These are phyloP conservation scores for Tetracladium maxilliforme DNA, from an alignment of 2,329 filamentous ascomycete genomes.

Conservation along the genomic window DNA sequence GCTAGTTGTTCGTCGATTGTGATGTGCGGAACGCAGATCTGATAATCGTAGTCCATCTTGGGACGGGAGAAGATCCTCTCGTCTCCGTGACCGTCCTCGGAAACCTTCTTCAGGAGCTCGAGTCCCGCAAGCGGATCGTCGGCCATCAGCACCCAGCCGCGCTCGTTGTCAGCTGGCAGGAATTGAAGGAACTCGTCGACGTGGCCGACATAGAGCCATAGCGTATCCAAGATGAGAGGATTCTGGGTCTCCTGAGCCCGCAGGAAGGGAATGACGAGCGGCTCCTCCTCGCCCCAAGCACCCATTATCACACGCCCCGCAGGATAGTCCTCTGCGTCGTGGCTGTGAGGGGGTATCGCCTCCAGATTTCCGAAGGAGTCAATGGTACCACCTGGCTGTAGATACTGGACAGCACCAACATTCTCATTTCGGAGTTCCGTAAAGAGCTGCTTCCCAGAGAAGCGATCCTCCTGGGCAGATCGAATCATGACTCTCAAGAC, in stretches of 20 bases:
- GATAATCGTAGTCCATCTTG: conserved; percentile 2
- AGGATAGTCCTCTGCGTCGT: too few species aligned
- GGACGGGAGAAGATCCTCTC: conserved; percentile 4
- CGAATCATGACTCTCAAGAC: conserved; percentile 17
- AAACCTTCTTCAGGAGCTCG: conserved; percentile 7
- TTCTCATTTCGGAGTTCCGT: conserved; percentile 13
- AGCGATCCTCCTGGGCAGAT: conserved; percentile 13
- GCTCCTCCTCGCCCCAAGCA: conserved; percentile 4
- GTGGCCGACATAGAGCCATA: conserved; percentile 16
- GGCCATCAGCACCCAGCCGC: conserved; percentile 10
- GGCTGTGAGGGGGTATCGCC: conserved; percentile 20
- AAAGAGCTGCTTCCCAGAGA: conserved; percentile 17
- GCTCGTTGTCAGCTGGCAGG: conserved; percentile 9
- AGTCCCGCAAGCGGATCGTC: conserved; percentile 10
- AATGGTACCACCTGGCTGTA: conserved; percentile 7
- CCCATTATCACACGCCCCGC: conserved; percentile 11
- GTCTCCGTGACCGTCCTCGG: conserved; percentile 2
- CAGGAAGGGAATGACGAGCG: conserved; percentile 13
- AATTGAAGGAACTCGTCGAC: conserved; percentile 20
- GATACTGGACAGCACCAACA: conserved; percentile 16
- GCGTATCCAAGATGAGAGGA: conserved; percentile 17
- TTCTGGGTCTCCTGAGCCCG: conserved; percentile 18
- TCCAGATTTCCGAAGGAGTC: conserved; percentile 19
- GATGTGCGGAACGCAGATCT: conserved; percentile 3
- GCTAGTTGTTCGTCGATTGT: conserved; percentile 4